Base-by-base conservation (phyloP, 306 rosid species). In the Luffa aegyptiaca region DNA sequence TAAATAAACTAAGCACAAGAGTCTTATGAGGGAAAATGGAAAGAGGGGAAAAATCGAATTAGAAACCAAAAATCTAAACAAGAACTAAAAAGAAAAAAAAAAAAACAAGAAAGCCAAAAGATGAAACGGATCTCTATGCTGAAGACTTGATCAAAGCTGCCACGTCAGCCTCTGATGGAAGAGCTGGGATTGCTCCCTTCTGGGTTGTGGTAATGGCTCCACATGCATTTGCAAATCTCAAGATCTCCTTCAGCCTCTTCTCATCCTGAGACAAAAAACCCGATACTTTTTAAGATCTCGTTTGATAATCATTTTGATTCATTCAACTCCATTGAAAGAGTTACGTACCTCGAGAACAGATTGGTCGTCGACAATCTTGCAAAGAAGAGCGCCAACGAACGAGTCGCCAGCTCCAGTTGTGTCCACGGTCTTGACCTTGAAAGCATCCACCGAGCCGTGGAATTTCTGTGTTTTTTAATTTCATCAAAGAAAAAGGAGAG, bases 321-420 rank as follows among this genome's bases (percentile, higher is more conserved):
- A 10, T 11, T 31, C 2, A 56, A 36, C 4, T 44, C 21, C 16
- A 1, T 53, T 0, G 21, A 56, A 31, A 26, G 79, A 87, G 83
- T 26, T 26, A 26, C 31, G 1, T 83, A 92, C 98, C 58, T 90
- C 90, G 62, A 95, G 92, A 42, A 95, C 81, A 53, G 98, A 89
- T 76, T 89, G 97, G 80, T 95, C 97, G 61, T 92, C 98, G 0
- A 95, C 98, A 66, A 95, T 87, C 83, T 91, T 95, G 82, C 76
- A 39, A 45, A 95, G 82, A 2, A 95, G 75, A 9, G 98, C 97
- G 56, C 98, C 98, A 7, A 92, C 92, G 75, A 90, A 95, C 4
- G 98, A 63, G 85, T 95, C 98, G 41, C 98, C 98, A 8, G 98
- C 98, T 8, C 98, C 98, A 16, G 98, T 95, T 36, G 98, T 95